Evolutionary conservation across 2,329 filamentous ascomycete species (phyloP), one percentile per base, ranked within the genome.

Genomic region (Talaromyces sp.): DNA sequence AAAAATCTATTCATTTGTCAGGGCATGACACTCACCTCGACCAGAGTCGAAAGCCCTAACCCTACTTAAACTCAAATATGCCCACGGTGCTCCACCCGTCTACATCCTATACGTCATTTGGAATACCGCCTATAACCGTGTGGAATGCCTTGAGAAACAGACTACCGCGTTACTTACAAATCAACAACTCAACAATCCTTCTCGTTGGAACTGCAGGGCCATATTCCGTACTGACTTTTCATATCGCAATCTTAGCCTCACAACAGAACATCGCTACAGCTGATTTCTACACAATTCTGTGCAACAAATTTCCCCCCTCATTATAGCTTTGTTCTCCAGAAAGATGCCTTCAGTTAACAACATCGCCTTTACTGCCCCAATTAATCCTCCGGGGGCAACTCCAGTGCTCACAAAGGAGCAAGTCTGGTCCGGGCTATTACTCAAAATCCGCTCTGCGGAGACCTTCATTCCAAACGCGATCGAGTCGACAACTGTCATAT

Each of bases 311-410:
- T 27, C 31, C 35, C 35, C 50, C 22, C 37, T 58, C 24, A n/a
- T 13, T 43, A 16, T 14, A 59, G 35, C 14, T 16, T 14, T 35
- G 14, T 47, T 27, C 10, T 7, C 4, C 58, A 37, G 4, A 7
- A 62, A 19, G 24, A 62, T 63, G 61, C 50, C 61, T 19, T 47
- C 50, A 22, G 24, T 73, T 24, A 76, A 76, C 68, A 73, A 78
- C 67, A 61, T 78, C 66, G 76, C 77, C 49, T 78, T 73, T 70
- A 79, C 77, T 9, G 71, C 74, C 2, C 72, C 73, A 2, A 73
- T 80, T 68, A 80, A 80, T 64, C 74, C 77, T 47, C 58, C 74
- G 2, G 71, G 70, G 1, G 67, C 68, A 7, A 69, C 66, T 24
- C 73, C 72, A 2, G 57, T 69, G 3, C 70, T 80, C n/a, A 73